Conservation (phyloP, 805 yeast genomes). For the Ogataea henricii region DNA sequence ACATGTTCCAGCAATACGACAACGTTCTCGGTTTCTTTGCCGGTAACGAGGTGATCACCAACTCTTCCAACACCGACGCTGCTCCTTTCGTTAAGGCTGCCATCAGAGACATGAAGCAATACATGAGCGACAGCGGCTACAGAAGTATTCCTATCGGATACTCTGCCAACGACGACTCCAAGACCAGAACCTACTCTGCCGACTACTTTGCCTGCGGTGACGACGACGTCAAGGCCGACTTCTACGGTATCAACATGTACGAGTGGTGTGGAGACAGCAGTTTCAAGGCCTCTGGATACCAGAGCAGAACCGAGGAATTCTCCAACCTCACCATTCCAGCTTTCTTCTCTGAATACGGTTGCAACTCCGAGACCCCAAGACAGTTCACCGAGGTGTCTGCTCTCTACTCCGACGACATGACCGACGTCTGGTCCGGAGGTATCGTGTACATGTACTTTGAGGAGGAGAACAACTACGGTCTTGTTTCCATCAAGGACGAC, state of each 20-base stretch:
- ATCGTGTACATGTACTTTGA: constrained; percentile 89
- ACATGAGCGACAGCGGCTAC: constrained; percentile 66
- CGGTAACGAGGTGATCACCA: constrained; percentile 95
- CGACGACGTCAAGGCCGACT: constrained; percentile 64
- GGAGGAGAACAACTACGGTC: constrained; percentile 81
- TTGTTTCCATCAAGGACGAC: constrained; percentile 53
- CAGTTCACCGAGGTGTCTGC: constrained; percentile 74
- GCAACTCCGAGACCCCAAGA: constrained; percentile 75
- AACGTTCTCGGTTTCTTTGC: constrained; percentile 94
- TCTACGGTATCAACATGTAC: constrained; percentile 84
- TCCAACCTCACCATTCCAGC: constrained; percentile 73
- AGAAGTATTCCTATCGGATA: constrained; percentile 91
- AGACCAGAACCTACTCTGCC: constrained; percentile 77
- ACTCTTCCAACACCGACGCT: constrained; percentile 77
- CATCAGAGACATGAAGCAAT: constrained; percentile 80
- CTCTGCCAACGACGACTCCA: constrained; percentile 85
- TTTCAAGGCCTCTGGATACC: constrained; percentile 65
- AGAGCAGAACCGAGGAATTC: constrained; percentile 70
- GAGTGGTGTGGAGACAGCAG: constrained; percentile 80
- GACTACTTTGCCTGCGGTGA: constrained; percentile 86
- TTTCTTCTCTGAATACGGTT: constrained; percentile 88
- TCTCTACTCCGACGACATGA: constrained; percentile 68
- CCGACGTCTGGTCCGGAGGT: constrained; percentile 93
- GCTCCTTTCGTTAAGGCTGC: constrained; percentile 97
- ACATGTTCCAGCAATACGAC: constrained; percentile 70